Base-by-base conservation (phyloP, 2,329 filamentous ascomycete genomes). In the Monosporascus sp. region DNA sequence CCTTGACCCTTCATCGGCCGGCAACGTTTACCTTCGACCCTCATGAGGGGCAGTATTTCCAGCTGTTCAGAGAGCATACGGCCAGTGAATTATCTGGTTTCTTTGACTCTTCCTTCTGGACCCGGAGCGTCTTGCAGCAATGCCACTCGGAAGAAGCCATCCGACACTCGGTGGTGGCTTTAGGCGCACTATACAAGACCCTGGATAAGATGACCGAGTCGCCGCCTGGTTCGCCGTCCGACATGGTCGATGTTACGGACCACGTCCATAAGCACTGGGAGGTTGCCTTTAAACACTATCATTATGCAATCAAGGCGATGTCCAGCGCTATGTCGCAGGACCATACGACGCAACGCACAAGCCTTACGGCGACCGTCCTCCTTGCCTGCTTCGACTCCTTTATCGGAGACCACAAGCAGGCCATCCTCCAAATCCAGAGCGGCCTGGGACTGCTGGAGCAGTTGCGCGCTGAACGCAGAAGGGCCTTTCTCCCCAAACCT, bases 301-400 rank as follows among this genome's bases (percentile, higher is more conserved):
- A 78, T 1, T 74, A 78, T 51, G 81, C 83, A 0, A 72, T 80
- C 54, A 76, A 75, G 6, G 73, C 78, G 20, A 73, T 85, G 46
- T 66, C 78, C 50, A 69, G 69, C 46, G 70, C 76, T 5, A 68
- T 71, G 15, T 70, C 71, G 14, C 70, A 74, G 47, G 75, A 77
- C 44, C 67, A 72, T 39, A 68, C 65, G 49, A 77, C 76, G 17
- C 75, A 78, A 65, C 75, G 77, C 60, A 81, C 74, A 14, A 77
- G 76, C 48, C 73, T 87, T n/a, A 86, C 87, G 75, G 79, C 82
- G 17, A 85, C 77, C 50, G 80, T 88, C 37, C 71, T 88, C 38
- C 74, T 88, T 48, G 81, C 82, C n/a, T 86, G 82, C 65, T 87
- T 87, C 56, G 83, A 88, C 66, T 85, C 82, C 1, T 86, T 86